Base-by-base conservation (phyloP, 2,329 filamentous ascomycete genomes). In the Sporothrix dimorphospora region DNA sequence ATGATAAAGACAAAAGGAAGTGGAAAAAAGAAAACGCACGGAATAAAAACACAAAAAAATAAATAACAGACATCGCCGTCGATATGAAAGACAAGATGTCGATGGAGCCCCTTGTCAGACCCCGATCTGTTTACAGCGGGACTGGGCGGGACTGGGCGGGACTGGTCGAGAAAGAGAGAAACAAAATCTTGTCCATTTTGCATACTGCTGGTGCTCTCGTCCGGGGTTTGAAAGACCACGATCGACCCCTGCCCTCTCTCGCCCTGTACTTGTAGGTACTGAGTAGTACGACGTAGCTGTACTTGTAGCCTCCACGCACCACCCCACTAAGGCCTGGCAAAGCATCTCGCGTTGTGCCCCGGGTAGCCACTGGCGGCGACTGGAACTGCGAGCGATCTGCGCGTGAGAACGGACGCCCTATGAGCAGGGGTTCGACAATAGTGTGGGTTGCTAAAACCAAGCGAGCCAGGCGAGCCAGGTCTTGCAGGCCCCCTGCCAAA, bases 401-500 rank as follows among this genome's bases (percentile, higher is more conserved):
- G 53, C 47, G 47, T 40, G 57, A 61, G 57, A 61, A 61, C 30
- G 30, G 55, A 30, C 55, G 57, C 57, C 57, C 34, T 61, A 61
- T 40, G 30, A 30, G 34, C 57, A 61, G 57, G 57, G 57, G 30
- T 40, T 40, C 6, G 14, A 30, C 53, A 30, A 55, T 55, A 55
- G 53, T 24, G 24, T 51, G 47, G 47, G 14, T 30, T 21, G 57
- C 30, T 61, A 61, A 34, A 40, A 38, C 24, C 51, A 27, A n/a
- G n/a, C n/a, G n/a, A n/a, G n/a, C n/a, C n/a, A n/a, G n/a, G n/a
- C n/a, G n/a, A n/a, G n/a, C n/a, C n/a, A n/a, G n/a, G n/a, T n/a
- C n/a, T n/a, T n/a, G n/a, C n/a, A n/a, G 24, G 12, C 53, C 53
- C 53, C 24, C 53, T 30, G 53, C 53, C 57, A 19, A 40, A 40